Evolutionary conservation across 768 basidiomycete genomes (phyloP).

Genomic region (Trametes cinnabarina): DNA sequence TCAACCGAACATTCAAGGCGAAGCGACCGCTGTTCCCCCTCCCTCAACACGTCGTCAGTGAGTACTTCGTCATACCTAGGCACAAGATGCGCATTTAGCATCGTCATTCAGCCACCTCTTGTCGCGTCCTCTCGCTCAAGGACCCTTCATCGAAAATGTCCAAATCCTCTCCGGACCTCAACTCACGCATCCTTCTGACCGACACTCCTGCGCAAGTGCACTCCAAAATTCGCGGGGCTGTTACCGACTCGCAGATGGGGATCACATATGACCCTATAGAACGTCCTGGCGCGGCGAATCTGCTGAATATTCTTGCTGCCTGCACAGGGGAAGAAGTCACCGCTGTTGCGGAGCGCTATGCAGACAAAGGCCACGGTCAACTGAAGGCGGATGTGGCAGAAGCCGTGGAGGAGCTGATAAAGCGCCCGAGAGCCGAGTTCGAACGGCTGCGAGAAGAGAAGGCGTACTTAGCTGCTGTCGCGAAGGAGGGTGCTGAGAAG

Average conservation of each 20-base stretch:
- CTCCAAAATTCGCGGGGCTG: conserved; percentile 73
- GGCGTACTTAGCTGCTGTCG: conserved; percentile 60
- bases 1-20: conserved; percentile 67
- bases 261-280: conserved; percentile 77
- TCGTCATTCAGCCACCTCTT: conserved; percentile 59
- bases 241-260: conserved; percentile 77
- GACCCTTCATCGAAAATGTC: conserved; percentile 93
- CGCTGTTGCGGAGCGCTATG: conserved; percentile 50
- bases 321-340: conserved; percentile 52
- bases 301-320: conserved; percentile 76
- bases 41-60: conserved; percentile 74
- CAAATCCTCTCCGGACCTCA: conserved; percentile 77
- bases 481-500: conserved; percentile 56
- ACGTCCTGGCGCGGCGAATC: conserved; percentile 84
- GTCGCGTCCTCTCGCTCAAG: conserved; percentile 81
- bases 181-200: conserved; percentile 85
- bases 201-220: conserved; percentile 62
- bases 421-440: conserved; percentile 67
- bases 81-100: too few relatives aligned
- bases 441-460: conserved; percentile 58
- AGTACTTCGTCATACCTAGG: too few relatives aligned
- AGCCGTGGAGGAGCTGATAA: conserved; percentile 66
- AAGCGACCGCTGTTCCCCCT: conserved; percentile 60
- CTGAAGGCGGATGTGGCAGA: conserved; percentile 77
- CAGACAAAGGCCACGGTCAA: conserved; percentile 54